Evolutionary conservation across 179 eudicot genomes (phyloP), one percentile per base, ranked within the genome.

Genomic region (Carnegiea gigantea): DNA sequence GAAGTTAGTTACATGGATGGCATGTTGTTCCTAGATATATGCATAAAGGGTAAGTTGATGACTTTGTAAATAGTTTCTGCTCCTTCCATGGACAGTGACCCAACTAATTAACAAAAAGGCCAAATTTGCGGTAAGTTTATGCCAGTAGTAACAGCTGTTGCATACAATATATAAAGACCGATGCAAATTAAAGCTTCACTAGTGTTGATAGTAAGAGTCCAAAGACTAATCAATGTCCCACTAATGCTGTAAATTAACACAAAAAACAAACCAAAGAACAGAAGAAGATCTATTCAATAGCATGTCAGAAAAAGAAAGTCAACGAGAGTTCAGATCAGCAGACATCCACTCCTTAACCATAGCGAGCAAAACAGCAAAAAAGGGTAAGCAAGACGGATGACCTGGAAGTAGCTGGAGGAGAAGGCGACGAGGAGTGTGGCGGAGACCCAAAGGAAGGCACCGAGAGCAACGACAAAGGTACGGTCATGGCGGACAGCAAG

Each of bases 381-480:
- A 30, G 49, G 24, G 24, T 21, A 23, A 77, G 8, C 9, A 18
- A 4, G 46, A 44, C 12, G 18, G 2, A 2, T 49, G 14, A 93
- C 95, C 93, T 94, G 86, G 7, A 84, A 78, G 80, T 91, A 94
- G 53, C 95, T 90, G 81, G 86, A 43, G 60, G 97, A 91, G 75
- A 90, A 46, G 78, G 84, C 98, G 10, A 92, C 93, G 46, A 89
- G 92, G 46, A 91, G 91, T 9, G 98, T 94, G 43, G 98, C 92
- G 73, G 89, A 88, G 57, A 97, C 89, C 98, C 97, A 94, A 28
- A 91, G 91, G 49, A 93, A 87, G 10, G 94, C 94, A 6, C 98
- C 93, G n/a, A 90, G 87, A 59, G 94, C 96, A 73, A 90, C 88
- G 36, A 93, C 92, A 51, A 88, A 92, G 48, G 93, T 82, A 0